Percentiles rank a stretch among this genome's conserved stretches.
phyloP scores from a whole-genome alignment of 2,329 filamentous ascomycete genomes.

The Aureobasidium sp. region DNA sequence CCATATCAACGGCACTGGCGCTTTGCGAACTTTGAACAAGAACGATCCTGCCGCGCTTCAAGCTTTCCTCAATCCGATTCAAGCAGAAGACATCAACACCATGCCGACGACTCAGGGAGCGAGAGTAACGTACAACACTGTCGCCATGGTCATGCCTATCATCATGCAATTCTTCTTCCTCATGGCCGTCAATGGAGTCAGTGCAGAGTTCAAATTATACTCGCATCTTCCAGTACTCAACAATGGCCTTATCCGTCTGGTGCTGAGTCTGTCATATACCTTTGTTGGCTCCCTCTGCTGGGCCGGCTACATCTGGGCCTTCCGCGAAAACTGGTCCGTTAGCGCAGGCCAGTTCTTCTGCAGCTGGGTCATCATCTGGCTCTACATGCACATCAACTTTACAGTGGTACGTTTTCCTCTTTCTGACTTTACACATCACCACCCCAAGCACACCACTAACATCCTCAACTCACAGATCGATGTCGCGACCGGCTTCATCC shows the following conservation, averaged over 20 bases:
- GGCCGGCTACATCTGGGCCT: conserved; percentile 40
- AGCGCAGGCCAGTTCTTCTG: conserved; percentile 36
- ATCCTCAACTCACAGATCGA: conserved; percentile 27
- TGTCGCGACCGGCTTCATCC: conserved; percentile 36
- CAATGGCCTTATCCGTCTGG: conserved; percentile 30
- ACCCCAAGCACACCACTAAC: too few relatives aligned
- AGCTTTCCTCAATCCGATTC: conserved; percentile 35
- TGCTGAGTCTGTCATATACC: conserved; percentile 33
- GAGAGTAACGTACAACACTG: conserved; percentile 39
- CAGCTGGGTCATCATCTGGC: conserved; percentile 40
- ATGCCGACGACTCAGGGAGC: conserved; percentile 37
- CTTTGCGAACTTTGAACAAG: conserved; percentile 21
- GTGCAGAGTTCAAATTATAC: conserved; percentile 33
- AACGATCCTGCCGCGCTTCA: conserved; percentile 29
- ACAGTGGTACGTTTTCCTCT: conserved; percentile 22
- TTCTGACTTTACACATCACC: too few relatives aligned
- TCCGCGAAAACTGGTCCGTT: conserved; percentile 36
- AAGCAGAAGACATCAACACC: conserved; percentile 31
- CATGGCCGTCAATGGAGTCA: conserved; percentile 40
- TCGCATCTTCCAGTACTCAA: conserved; percentile 24
- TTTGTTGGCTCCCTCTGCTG: conserved; percentile 37
- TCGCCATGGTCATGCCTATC: conserved; percentile 40
- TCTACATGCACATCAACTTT: conserved; percentile 41
- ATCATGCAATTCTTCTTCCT: conserved; percentile 46
- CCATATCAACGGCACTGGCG: conserved; percentile 28